Evolutionary conservation across 179 eudicot species (phyloP).

Genomic region (Gypsophila paniculata): DNA sequence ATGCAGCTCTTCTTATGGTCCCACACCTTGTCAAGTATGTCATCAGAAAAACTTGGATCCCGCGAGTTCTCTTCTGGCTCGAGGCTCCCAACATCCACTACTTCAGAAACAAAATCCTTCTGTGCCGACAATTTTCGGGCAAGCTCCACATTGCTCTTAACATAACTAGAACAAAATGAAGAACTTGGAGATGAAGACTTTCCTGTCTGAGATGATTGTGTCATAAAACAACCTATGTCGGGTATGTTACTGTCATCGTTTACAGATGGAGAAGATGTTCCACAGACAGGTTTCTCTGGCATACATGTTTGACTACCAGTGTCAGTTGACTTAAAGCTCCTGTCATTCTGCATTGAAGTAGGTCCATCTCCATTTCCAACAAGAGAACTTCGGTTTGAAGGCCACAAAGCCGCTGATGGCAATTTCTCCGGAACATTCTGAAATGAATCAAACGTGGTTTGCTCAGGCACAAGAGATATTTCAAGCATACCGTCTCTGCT

Average conservation of each 20-base stretch:
- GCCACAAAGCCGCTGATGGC: conserved; percentile 30
- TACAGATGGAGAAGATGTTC: conserved; percentile 21
- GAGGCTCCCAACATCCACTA: conserved; percentile 19
- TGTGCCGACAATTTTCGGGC: conserved; percentile 17
- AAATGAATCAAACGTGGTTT: conserved; percentile 30
- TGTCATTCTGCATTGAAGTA: conserved; percentile 22
- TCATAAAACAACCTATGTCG: conserved; percentile 13
- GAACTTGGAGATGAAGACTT: conserved; percentile 20
- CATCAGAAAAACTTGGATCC: conserved; percentile 21
- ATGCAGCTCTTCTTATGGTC: conserved; percentile 24
- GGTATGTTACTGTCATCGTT: conserved; percentile 17
- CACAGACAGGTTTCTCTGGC: conserved; percentile 23
- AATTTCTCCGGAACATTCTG: conserved; percentile 28
- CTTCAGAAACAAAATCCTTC: conserved; percentile 20
- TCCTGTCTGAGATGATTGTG: conserved; percentile 25
- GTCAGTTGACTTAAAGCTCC: conserved; percentile 26
- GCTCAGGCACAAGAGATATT: conserved; percentile 53
- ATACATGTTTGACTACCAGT: conserved; percentile 10
- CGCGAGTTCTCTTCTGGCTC: conserved; percentile 18
- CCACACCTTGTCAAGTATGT: conserved; percentile 6
- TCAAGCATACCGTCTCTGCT: conserved; percentile 36
- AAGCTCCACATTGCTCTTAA: not conserved
- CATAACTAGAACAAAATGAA: conserved; percentile 24
- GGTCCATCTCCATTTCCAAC: conserved; percentile 27
- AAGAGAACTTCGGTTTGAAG: conserved; percentile 41